Evolutionary conservation across 192 early-diverging fungal genomes (phyloP).

Genomic region (Entophlyctis luteolus): DNA sequence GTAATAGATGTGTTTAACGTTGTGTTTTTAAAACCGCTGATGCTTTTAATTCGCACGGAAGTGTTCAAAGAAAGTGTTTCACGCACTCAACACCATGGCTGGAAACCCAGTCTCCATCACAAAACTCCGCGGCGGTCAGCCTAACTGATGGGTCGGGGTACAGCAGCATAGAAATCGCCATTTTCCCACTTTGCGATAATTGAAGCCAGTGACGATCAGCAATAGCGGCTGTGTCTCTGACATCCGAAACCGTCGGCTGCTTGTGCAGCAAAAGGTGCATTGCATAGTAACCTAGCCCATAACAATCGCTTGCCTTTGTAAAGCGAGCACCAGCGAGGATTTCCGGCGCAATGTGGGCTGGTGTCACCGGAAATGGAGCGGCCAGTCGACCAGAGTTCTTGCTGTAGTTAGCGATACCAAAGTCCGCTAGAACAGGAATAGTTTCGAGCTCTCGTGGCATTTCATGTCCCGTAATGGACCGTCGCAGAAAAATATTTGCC

Average conservation of each 20-base stretch:
- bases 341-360: constrained; percentile 25
- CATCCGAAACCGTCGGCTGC: not conserved
- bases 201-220: not conserved
- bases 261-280: constrained; percentile 4
- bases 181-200: not conserved
- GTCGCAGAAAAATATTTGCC: constrained; percentile 22
- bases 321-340: constrained; percentile 6
- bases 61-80: too few species aligned
- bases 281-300: constrained; percentile 12
- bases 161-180: not conserved
- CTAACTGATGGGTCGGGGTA: not conserved
- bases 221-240: not conserved
- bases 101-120: not conserved
- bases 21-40: too few species aligned
- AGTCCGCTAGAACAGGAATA: constrained; percentile 24
- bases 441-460: constrained; percentile 1
- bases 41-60: too few species aligned
- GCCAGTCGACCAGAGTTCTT: constrained; percentile 10
- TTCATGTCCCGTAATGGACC: constrained; percentile 11
- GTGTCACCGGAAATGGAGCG: not conserved
- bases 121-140: not conserved
- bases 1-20: too few species aligned
- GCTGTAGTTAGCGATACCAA: constrained; percentile 21
- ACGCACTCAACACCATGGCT: constrained; percentile 12
- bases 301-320: constrained; percentile 17